These are phyloP conservation scores for Hymenoscyphus infarciens DNA, from an alignment of 2,329 filamentous ascomycete genomes.

Conservation along the genomic window DNA sequence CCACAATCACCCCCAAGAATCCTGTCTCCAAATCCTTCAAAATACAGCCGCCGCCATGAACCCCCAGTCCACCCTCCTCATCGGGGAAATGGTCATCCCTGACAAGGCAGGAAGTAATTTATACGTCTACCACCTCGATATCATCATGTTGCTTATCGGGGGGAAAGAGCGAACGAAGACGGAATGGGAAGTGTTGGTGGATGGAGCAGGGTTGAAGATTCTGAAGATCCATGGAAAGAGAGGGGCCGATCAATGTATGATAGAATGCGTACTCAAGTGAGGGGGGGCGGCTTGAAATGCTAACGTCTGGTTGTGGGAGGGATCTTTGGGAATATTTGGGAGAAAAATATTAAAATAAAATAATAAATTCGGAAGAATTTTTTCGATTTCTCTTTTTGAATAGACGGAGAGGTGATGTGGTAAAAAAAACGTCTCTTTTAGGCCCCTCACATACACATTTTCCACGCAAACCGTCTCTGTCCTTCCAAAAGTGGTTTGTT, in stretches of 20 bases:
- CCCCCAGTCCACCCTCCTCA: constrained; percentile 16
- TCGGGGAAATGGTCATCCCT: constrained; percentile 24
- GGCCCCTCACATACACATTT: neutral
- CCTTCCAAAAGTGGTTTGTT: neutral
- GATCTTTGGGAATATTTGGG: neutral
- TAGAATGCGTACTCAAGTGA: constrained; percentile 17
- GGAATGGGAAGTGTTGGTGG: constrained; percentile 16
- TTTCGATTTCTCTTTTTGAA: neutral
- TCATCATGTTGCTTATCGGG: constrained; percentile 21
- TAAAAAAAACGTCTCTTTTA: neutral
- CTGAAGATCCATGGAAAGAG: constrained; percentile 18
- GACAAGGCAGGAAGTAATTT: constrained; percentile 12
- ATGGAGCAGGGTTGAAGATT: constrained; percentile 16
- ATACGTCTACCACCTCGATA: constrained; percentile 18
- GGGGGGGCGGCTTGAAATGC: neutral
- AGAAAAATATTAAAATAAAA: neutral
- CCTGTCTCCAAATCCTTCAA: constrained; percentile 20
- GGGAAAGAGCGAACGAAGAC: constrained; percentile 19
- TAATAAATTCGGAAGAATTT: neutral
- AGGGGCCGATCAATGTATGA: constrained; percentile 12
- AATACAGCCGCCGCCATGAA: constrained; percentile 24
- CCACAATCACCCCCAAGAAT: constrained; percentile 27
- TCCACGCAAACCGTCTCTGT: neutral
- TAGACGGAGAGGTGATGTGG: neutral
- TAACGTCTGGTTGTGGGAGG: neutral